These are phyloP conservation scores for Elongisporangium anandrum DNA, from an alignment of 352 stramenopile species.

Conservation along the genomic window DNA sequence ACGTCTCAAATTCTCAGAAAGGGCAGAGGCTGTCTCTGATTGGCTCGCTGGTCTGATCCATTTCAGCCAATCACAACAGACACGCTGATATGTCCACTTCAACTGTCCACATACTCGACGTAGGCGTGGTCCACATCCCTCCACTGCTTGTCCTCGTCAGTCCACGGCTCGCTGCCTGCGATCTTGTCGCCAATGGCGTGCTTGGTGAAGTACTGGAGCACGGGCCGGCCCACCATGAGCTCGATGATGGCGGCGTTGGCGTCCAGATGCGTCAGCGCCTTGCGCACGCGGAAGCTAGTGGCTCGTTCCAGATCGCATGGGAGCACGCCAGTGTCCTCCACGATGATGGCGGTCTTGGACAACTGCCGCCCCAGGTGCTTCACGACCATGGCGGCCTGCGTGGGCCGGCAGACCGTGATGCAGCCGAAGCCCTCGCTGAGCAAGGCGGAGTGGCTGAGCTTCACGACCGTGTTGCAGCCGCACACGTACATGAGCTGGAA, in stretches of 20 bases:
- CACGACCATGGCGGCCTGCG: slow-evolving; percentile 62
- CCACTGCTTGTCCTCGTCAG: slow-evolving; percentile 64
- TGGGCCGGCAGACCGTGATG: slow-evolving; percentile 59
- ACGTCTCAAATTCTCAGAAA: not conserved
- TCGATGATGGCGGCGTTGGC: slow-evolving; percentile 35
- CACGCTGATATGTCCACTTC: slow-evolving; percentile 1
- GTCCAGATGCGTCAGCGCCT: slow-evolving; percentile 29
- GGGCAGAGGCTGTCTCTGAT: not conserved
- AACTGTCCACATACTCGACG: slow-evolving; percentile 72
- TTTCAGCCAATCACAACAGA: not conserved
- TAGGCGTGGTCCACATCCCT: slow-evolving; percentile 54
- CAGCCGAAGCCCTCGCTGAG: slow-evolving; percentile 65
- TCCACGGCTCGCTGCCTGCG: slow-evolving; percentile 49
- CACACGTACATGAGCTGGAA: slow-evolving; percentile 80
- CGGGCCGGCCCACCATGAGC: slow-evolving; percentile 69
- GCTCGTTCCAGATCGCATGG: slow-evolving; percentile 61
- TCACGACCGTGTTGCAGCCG: slow-evolving; percentile 74
- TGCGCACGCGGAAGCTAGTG: slow-evolving; percentile 58
- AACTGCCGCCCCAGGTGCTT: slow-evolving; percentile 69
- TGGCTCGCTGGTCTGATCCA: not conserved
- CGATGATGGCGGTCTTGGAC: slow-evolving; percentile 53
- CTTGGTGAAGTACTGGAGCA: slow-evolving; percentile 57
- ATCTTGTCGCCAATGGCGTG: slow-evolving; percentile 58
- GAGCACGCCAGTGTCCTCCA: slow-evolving; percentile 67
- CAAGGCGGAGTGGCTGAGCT: slow-evolving; percentile 66